These are phyloP conservation scores for Penicillium daleae DNA, from an alignment of 495 filamentous ascomycete species.

Conservation along the genomic window DNA sequence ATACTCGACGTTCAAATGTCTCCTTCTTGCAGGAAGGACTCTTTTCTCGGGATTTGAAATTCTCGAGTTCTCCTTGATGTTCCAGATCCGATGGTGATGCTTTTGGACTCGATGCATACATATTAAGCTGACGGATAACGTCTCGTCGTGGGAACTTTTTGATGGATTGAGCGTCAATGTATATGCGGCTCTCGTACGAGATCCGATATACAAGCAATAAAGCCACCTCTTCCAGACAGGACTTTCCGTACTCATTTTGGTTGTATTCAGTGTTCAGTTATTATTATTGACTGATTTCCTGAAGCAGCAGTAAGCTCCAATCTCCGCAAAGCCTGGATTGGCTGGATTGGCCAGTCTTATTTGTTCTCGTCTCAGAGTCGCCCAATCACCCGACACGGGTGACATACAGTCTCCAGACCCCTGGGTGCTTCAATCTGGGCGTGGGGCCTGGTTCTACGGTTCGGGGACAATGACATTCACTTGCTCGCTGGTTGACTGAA, in stretches of 20 bases:
- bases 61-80: not conserved
- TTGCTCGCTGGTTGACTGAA: not conserved
- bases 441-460: not conserved
- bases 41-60: not conserved
- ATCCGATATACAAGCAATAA: not conserved
- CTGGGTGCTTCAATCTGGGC: not conserved
- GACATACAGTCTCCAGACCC: not conserved
- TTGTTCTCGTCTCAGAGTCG: not conserved
- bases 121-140: too few species aligned
- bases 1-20: not conserved
- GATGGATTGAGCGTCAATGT: not conserved
- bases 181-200: not conserved
- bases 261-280: too few species aligned
- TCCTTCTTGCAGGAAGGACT: not conserved
- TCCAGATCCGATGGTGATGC: not conserved
- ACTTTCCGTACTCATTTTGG: not conserved
- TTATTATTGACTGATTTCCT: not conserved
- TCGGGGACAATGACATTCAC: slow-evolving; percentile 23
- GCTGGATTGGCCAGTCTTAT: not conserved
- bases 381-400: not conserved
- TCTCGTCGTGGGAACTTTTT: too few species aligned
- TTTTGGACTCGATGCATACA: not conserved
- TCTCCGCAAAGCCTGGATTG: not conserved
- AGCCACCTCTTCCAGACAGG: not conserved
- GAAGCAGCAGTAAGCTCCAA: not conserved